Base-by-base conservation (phyloP, 176 grass and related monocot species). In the Otatea glauca region DNA sequence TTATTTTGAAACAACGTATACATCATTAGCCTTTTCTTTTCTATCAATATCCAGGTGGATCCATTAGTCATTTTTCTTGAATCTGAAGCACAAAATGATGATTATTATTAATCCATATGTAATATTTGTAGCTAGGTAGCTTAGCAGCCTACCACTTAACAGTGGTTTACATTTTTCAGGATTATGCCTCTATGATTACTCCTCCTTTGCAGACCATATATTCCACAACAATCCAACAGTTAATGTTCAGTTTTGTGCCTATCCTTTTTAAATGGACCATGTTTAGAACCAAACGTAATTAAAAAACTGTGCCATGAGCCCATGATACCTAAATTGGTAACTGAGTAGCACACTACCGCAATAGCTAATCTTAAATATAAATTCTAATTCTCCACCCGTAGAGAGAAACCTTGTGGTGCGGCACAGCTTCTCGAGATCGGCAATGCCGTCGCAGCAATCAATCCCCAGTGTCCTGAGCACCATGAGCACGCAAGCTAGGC, bases 401-500 rank as follows among this genome's bases (percentile, higher is more conserved):
- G 24, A 77, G 9, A 25, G 20, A 37, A 76, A 95, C 96, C 96
- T 99, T 14, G 96, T 99, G 38, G 96, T 96, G 63, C 75, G 76
- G 86, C 96, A 99, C 68, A 94, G 83, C 76, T 95, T 92, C 88
- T 92, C 91, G 41, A 99, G 93, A 72, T 99, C 75, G 55, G 84
- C 83, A 86, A 94, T 94, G 83, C 88, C 88, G 50, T 83, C 9
- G 62, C 84, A 90, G 74, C 84, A 90, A 60, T 94, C 54, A 20
- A 94, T 75, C 32, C 96, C 93, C 5, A 99, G 70, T 35, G 93
- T 94, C 88, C 88, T 86, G 0, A 99, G 77, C 80, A 99, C 93
- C 96, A 99, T 99, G 86, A 96, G 80, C 72, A 99, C 93, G 76
- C 96, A 99, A 37, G 96, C 93, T 61, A 96, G 91, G 27, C 93